phyloP scores from a whole-genome alignment of 352 stramenopile genomes.

The Peronosclerospora sorghi region DNA sequence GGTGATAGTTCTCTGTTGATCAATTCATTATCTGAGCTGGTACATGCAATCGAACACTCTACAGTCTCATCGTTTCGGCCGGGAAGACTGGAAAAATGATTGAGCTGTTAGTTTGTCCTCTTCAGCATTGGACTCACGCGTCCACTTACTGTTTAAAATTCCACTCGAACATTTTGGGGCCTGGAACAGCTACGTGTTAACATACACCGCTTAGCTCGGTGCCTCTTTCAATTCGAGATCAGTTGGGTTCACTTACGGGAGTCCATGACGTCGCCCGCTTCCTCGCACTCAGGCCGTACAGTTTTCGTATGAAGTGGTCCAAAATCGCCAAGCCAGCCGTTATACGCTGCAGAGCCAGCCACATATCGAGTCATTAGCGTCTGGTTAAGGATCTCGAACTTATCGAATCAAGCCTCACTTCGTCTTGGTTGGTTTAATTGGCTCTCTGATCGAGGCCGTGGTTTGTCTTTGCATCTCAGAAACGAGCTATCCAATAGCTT shows the following conservation, averaged over 20 bases:
- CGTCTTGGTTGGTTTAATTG: constrained; percentile 12
- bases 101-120: not conserved
- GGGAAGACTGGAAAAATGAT: constrained; percentile 12
- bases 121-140: too few species aligned
- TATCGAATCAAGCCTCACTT: too few species aligned
- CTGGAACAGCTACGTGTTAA: constrained; percentile 4
- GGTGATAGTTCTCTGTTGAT: constrained; percentile 1
- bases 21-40: constrained; percentile 2
- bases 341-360: constrained; percentile 31
- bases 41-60: not conserved
- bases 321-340: constrained; percentile 68
- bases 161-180: constrained; percentile 43
- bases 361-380: not conserved
- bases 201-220: not conserved
- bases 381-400: too few species aligned
- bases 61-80: constrained; percentile 5
- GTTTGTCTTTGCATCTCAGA: constrained; percentile 29
- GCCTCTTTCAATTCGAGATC: too few species aligned
- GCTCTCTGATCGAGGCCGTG: constrained; percentile 2
- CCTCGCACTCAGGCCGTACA: constrained; percentile 39
- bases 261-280: constrained; percentile 13
- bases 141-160: constrained; percentile 46
- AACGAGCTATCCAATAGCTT: constrained; percentile 34
- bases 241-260: not conserved
- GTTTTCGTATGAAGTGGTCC: constrained; percentile 63